Evolutionary conservation across 192 early-diverging fungal genomes (phyloP).

Genomic region (Entomortierella parvispora): DNA sequence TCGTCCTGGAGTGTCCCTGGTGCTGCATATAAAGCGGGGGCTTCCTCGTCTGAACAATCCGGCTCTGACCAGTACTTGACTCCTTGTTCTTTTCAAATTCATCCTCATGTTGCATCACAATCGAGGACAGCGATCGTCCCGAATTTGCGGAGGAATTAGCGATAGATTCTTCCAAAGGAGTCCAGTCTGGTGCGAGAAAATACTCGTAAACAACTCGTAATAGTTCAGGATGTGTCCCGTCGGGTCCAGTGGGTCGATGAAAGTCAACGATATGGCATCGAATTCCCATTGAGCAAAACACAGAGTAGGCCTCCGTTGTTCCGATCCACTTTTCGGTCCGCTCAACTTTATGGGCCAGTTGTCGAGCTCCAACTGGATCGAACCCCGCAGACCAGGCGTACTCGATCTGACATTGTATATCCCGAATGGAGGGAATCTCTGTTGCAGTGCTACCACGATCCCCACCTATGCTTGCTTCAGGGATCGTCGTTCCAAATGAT

Average conservation of each 20-base stretch:
- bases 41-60: slow-evolving; percentile 55
- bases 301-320: slow-evolving; percentile 72
- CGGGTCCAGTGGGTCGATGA: slow-evolving; percentile 63
- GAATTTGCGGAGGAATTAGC: not conserved
- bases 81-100: too few relatives aligned
- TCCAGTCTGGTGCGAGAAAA: slow-evolving; percentile 51
- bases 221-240: slow-evolving; percentile 64
- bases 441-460: not conserved
- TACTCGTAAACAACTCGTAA: slow-evolving; percentile 68
- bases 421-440: slow-evolving; percentile 16
- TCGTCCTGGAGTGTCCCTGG: slow-evolving; percentile 73
- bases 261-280: slow-evolving; percentile 72
- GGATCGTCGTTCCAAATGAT: too few relatives aligned
- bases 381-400: slow-evolving; percentile 55
- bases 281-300: slow-evolving; percentile 67
- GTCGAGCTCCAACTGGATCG: slow-evolving; percentile 65
- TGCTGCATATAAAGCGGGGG: slow-evolving; percentile 80
- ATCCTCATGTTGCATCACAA: not conserved
- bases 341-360: slow-evolving; percentile 61
- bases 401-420: slow-evolving; percentile 34
- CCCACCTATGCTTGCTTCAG: too few relatives aligned
- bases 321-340: slow-evolving; percentile 78
- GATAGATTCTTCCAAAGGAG: slow-evolving; percentile 17
- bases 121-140: slow-evolving; percentile 6
- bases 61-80: not conserved